Evolutionary conservation across 1,284 basidiomycete genomes (phyloP).

Genomic region (Volvariella volvacea): DNA sequence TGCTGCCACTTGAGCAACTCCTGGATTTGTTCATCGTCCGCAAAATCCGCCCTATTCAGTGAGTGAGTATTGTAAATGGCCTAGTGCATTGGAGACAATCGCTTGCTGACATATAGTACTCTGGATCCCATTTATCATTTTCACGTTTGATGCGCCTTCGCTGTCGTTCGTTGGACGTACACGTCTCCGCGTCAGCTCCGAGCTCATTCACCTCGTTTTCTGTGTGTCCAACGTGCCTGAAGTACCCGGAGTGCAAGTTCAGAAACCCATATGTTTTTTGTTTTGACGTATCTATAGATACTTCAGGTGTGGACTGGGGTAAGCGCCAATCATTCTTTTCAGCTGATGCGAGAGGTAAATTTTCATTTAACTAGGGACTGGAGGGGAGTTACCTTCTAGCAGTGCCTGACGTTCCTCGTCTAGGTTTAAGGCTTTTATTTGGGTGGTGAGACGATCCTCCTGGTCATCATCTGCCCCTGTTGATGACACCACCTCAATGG

Average conservation of each 20-base stretch:
- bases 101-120: conserved; percentile 66
- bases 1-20: conserved; percentile 61
- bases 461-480: conserved; percentile 5
- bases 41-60: conserved; percentile 64
- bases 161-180: conserved; percentile 37
- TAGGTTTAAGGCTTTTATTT: conserved; percentile 28
- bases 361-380: background rate
- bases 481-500: conserved; percentile 63
- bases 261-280: conserved; percentile 67
- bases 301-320: conserved; percentile 47
- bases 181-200: conserved; percentile 55
- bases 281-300: conserved; percentile 30
- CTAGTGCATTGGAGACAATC: conserved; percentile 2
- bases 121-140: conserved; percentile 71
- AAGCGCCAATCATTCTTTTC: conserved; percentile 73
- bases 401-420: conserved; percentile 49
- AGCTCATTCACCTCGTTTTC: conserved; percentile 79
- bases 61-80: conserved; percentile 7
- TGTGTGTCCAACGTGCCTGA: conserved; percentile 58
- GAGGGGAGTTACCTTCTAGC: conserved; percentile 40
- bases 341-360: conserved; percentile 32
- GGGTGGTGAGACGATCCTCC: background rate
- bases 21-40: conserved; percentile 65
- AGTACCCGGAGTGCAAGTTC: conserved; percentile 65
- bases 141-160: conserved; percentile 48